Conservation (phyloP, 2,329 filamentous ascomycete species). For the Emmonsiellopsis sp. region DNA sequence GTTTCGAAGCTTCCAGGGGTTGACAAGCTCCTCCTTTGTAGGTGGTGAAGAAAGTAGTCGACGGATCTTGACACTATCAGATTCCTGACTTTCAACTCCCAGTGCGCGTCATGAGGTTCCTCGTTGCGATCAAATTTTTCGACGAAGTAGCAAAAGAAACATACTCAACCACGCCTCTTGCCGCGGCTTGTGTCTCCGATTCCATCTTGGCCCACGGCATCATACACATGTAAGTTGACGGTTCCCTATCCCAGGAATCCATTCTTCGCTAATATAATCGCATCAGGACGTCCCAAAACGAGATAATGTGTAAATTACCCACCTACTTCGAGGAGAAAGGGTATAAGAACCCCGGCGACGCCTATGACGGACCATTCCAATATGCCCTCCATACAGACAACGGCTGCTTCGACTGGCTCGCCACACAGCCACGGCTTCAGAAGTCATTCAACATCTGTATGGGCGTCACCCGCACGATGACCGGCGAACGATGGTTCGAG, state of each 20-base stretch:
- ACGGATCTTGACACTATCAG: no score
- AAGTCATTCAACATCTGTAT: slow-evolving; percentile 23
- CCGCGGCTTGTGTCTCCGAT: slow-evolving; percentile 6
- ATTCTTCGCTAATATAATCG: slow-evolving; percentile 7
- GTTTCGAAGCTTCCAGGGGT: slow-evolving; percentile 5
- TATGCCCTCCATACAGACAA: slow-evolving; percentile 15
- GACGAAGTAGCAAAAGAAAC: slow-evolving; percentile 4
- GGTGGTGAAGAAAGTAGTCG: neutral
- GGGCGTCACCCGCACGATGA: slow-evolving; percentile 5
- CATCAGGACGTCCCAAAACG: slow-evolving; percentile 2
- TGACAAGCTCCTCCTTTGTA: slow-evolving; percentile 2
- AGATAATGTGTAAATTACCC: slow-evolving; percentile 12
- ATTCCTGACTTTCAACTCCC: neutral
- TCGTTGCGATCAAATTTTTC: slow-evolving; percentile 12
- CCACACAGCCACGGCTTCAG: slow-evolving; percentile 11
- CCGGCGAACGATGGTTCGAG: slow-evolving; percentile 12
- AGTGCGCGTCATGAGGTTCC: slow-evolving; percentile 16
- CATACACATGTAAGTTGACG: slow-evolving; percentile 15
- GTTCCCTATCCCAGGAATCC: neutral
- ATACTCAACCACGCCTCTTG: slow-evolving; percentile 8
- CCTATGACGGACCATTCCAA: slow-evolving; percentile 22
- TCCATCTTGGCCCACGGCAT: slow-evolving; percentile 8
- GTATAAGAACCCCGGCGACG: slow-evolving; percentile 22
- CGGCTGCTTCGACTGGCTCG: slow-evolving; percentile 22
- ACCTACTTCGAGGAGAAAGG: slow-evolving; percentile 20